phyloP scores from a whole-genome alignment of 208 protist species.

The Naegleria gruberi region DNA sequence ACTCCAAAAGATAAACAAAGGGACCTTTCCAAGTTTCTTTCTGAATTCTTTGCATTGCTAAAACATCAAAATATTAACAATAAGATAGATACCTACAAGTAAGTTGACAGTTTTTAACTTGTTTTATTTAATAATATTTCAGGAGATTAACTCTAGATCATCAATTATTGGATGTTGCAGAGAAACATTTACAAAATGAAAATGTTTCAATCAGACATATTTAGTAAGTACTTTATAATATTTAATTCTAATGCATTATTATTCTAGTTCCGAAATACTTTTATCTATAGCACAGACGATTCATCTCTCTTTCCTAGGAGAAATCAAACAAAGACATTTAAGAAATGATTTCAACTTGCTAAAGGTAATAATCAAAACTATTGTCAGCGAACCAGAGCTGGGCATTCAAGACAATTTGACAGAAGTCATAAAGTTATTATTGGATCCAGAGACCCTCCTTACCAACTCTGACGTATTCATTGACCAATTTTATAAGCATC shows the following conservation, averaged over 20 bases:
- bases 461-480: background rate
- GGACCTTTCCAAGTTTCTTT: background rate
- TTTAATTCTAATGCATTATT: background rate
- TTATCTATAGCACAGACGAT: background rate
- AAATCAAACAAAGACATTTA: background rate
- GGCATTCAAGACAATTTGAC: slow-evolving; percentile 1
- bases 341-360: background rate
- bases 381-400: background rate
- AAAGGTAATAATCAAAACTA: background rate
- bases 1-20: background rate
- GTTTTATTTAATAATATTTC: background rate
- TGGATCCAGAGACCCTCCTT: background rate
- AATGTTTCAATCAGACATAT: background rate
- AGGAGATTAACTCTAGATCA: background rate
- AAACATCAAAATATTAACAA: background rate
- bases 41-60: background rate
- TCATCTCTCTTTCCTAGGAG: background rate
- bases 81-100: background rate
- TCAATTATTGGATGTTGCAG: background rate
- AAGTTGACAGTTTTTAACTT: background rate
- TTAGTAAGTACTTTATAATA: background rate
- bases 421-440: background rate
- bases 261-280: background rate
- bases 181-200: background rate
- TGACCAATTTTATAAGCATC: background rate